Base-by-base conservation (phyloP, 805 yeast genomes). In the Lachancea nothofagi region DNA sequence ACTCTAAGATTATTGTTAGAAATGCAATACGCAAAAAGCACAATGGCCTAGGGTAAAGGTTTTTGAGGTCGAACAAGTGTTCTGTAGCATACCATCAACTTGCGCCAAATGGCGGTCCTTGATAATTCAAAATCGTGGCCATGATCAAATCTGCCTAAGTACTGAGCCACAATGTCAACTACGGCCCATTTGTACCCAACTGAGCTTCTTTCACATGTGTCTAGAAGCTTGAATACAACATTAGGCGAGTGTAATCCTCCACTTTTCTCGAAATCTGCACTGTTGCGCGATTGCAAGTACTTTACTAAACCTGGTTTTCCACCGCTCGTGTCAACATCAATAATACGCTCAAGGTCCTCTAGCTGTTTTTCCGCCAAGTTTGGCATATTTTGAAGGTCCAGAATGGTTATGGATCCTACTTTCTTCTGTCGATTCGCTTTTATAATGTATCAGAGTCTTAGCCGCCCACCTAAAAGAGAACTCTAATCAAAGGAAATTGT, bases 1-100 rank as follows among this genome's bases (percentile, higher is more conserved):
- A 21, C 21, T 21, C 42, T 38, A 17, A 8, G 18, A 8, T 13
- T 18, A 5, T 26, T 27, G 31, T 35, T 35, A 35, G 38, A 26
- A 35, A 23, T 12, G 10, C 12, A 9, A 23, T 9, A 12, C 26
- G 26, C 26, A 23, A 8, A 23, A 8, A 23, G 26, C 12, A 9
- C 26, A 23, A 23, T 12, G 26, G 26, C 10, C 26, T 23, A 12
- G 26, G 10, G 12, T 23, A 23, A 12, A 23, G 26, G 26, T 12
- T 23, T 23, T 23, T 23, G 26, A 12, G n/a, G n/a, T n/a, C n/a
- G n/a, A n/a, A n/a, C n/a, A 30, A 4, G n/a, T 12, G 23, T 17
- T n/a, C 33, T 12, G 23, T 14, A n/a, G 26, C 34, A 13, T 31
- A 31, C 34, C 34, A 31, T 31, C 3, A 21, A 17, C 26, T 21